Evolutionary conservation across 768 basidiomycete species (phyloP).

Genomic region (Melanogaster broomeanus): DNA sequence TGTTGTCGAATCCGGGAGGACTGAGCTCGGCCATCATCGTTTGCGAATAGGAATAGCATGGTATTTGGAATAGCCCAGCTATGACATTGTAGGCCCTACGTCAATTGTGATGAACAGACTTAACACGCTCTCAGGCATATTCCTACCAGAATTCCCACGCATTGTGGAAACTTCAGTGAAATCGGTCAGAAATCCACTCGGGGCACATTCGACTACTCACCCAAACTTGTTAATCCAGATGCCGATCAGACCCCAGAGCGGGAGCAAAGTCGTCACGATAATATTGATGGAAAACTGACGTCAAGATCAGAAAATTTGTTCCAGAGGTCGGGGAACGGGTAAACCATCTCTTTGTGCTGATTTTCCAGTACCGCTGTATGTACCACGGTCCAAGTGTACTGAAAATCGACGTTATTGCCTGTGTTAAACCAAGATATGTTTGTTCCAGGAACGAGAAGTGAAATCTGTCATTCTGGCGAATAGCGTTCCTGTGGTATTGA

Average conservation of each 20-base stretch:
- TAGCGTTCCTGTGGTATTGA: constrained; percentile 79
- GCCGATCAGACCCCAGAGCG: constrained; percentile 85
- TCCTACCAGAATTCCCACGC: constrained; percentile 84
- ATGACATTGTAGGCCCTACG: constrained; percentile 76
- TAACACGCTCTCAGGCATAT: background rate
- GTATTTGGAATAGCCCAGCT: constrained; percentile 82
- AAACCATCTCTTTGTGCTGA: constrained; percentile 80
- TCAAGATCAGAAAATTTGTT: background rate
- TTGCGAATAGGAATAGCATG: constrained; percentile 84
- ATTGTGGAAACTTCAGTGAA: constrained; percentile 61
- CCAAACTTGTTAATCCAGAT: constrained; percentile 79
- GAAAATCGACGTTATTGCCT: constrained; percentile 72
- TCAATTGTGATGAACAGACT: background rate
- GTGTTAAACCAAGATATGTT: constrained; percentile 75
- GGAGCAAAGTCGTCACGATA: constrained; percentile 73
- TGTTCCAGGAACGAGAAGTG: constrained; percentile 79
- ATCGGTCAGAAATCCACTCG: constrained; percentile 1
- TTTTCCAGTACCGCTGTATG: constrained; percentile 76
- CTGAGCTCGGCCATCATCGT: constrained; percentile 90
- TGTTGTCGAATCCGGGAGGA: constrained; percentile 87
- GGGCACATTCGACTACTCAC: constrained; percentile 37
- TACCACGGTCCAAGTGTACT: constrained; percentile 83
- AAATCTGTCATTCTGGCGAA: constrained; percentile 83
- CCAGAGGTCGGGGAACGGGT: constrained; percentile 1
- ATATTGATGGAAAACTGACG: constrained; percentile 74